Percentiles rank a stretch among this genome's conserved stretches.
Evolutionary conservation across 192 early-diverging fungal species (phyloP).

Genomic region (Glomus cerebriforme): DNA sequence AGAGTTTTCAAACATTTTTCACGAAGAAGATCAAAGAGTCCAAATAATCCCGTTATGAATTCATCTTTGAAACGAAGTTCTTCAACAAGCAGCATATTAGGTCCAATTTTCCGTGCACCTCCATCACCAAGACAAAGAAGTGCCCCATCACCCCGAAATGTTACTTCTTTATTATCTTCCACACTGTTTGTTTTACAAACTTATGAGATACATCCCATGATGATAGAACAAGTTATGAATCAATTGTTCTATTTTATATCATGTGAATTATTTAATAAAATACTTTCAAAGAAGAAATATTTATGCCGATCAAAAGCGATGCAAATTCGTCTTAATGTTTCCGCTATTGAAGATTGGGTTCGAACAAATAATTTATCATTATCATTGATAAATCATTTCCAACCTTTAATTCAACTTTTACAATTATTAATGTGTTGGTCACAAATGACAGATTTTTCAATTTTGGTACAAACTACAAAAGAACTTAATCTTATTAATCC

Average conservation of each 20-base stretch:
- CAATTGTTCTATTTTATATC: constrained; percentile 81
- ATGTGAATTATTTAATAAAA: constrained; percentile 82
- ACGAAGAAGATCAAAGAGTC: constrained; percentile 37
- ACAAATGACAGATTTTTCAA: constrained; percentile 68
- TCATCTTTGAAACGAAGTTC: constrained; percentile 24
- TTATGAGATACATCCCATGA: constrained; percentile 74
- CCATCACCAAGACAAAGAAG: constrained; percentile 42
- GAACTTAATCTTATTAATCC: constrained; percentile 69
- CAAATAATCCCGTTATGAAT: constrained; percentile 21
- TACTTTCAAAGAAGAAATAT: constrained; percentile 75
- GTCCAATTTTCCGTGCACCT: constrained; percentile 26
- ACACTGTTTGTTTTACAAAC: constrained; percentile 67
- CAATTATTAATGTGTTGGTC: constrained; percentile 84
- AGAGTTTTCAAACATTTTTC: constrained; percentile 52
- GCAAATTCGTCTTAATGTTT: constrained; percentile 83
- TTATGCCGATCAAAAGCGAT: constrained; percentile 79
- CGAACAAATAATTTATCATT: constrained; percentile 56
- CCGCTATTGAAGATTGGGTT: constrained; percentile 84
- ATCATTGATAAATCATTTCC: constrained; percentile 50
- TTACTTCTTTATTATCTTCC: constrained; percentile 72
- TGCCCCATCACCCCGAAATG: constrained; percentile 61
- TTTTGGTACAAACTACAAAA: constrained; percentile 74
- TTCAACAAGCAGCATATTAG: constrained; percentile 31
- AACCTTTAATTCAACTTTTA: constrained; percentile 76
- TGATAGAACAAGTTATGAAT: constrained; percentile 69